Base-by-base conservation (phyloP, 805 yeast genomes). In the Candida lessepsii region DNA sequence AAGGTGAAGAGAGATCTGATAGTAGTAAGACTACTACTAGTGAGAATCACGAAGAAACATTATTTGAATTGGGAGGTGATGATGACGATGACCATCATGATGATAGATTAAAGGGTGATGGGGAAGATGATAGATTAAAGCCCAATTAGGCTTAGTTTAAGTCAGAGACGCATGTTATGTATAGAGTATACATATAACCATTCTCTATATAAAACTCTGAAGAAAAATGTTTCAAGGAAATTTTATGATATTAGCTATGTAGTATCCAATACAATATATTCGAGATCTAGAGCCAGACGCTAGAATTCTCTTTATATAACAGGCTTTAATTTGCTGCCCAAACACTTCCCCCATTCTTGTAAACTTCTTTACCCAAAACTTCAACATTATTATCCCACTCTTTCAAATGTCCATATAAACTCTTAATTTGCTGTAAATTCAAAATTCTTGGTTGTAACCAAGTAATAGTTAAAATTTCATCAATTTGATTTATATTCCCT, bases 401-500 rank as follows among this genome's bases (percentile, higher is more conserved):
- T 19, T 71, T 71, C 56, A 93, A 75, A 53, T 86, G 84, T 38
- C 73, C 71, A 49, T 80, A 80, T 85, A 93, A 87, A 31, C 73
- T 73, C 42, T 72, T 76, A 43, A 91, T 84, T 70, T 93, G 99
- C 31, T 77, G 78, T 47, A 71, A 72, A 55, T 87, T 87, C 75
- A 93, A 83, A 40, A 89, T 86, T 55, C 98, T 76, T 44, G 99
- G 98, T 71, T 93, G 98, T 46, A 91, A 83, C 99, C 99, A 93
- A 19, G 85, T 80, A 35, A 93, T 81, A 24, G 83, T 80, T 41
- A 93, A 85, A 10, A 83, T 68, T 60, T 83, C 78, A 36, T 78
- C 77, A 30, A 89, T 86, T 67, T 93, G 95, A 60, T 93, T 95
- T 52, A 93, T 91, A 37, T 78, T 73, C n/a, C 99, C 99, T 61